A percentile compares a stretch with the other conserved stretches of the same genome.
Evolutionary conservation across 2,329 filamentous ascomycete genomes (phyloP).

Genomic region (Lecanicillium sp.): DNA sequence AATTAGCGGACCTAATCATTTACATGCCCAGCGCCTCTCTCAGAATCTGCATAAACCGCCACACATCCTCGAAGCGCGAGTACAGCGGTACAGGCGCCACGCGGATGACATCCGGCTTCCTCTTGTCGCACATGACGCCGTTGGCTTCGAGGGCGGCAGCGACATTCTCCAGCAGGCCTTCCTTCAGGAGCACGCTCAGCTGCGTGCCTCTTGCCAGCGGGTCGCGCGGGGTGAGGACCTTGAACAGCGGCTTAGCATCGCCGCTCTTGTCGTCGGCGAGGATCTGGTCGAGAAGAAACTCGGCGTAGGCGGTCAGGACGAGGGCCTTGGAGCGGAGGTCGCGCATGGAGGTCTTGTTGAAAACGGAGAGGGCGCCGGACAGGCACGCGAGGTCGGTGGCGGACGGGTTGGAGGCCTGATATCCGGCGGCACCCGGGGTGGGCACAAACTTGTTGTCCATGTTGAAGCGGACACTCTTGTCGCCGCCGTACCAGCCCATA

Average conservation of each 20-base stretch:
- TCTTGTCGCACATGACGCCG: slow-evolving; percentile 73
- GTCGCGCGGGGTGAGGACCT: slow-evolving; percentile 62
- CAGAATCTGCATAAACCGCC: slow-evolving; percentile 37
- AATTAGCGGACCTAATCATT: neutral
- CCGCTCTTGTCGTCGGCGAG: slow-evolving; percentile 21
- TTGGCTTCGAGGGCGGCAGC: slow-evolving; percentile 54
- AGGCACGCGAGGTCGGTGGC: slow-evolving; percentile 73
- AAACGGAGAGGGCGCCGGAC: slow-evolving; percentile 64
- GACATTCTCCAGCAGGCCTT: slow-evolving; percentile 64
- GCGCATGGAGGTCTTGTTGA: slow-evolving; percentile 62
- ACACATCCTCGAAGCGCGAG: slow-evolving; percentile 70
- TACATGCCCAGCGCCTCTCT: slow-evolving; percentile 22
- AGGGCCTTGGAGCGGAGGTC: slow-evolving; percentile 64
- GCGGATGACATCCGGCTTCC: slow-evolving; percentile 77
- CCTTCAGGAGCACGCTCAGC: slow-evolving; percentile 62
- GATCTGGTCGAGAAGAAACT: slow-evolving; percentile 51
- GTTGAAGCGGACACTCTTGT: slow-evolving; percentile 67
- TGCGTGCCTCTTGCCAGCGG: slow-evolving; percentile 68
- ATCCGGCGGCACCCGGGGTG: slow-evolving; percentile 70
- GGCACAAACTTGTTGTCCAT: slow-evolving; percentile 80
- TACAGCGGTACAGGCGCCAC: slow-evolving; percentile 81
- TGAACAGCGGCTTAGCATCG: slow-evolving; percentile 34
- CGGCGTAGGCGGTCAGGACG: slow-evolving; percentile 67
- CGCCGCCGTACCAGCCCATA: slow-evolving; percentile 80
- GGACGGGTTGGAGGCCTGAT: slow-evolving; percentile 76